A percentile compares a stretch with the other conserved stretches of the same genome.
phyloP scores from a whole-genome alignment of 176 grass and related monocot species.

The Neostapfia colusana region DNA sequence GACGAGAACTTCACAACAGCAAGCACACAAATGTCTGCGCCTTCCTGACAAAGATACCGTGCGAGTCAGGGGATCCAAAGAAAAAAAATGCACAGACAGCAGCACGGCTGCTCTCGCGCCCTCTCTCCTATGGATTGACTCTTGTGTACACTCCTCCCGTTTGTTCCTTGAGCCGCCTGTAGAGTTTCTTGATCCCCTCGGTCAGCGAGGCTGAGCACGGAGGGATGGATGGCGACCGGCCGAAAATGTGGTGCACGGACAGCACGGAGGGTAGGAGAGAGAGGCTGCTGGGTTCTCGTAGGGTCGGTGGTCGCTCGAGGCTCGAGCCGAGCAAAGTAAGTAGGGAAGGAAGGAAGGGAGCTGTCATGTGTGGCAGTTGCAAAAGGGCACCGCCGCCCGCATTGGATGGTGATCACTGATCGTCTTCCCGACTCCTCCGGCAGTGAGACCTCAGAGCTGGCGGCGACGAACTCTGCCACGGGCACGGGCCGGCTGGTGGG shows the following conservation, averaged over 20 bases:
- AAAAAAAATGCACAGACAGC: constrained; percentile 12
- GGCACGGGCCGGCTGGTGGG: no score
- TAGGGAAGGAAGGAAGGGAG: background rate
- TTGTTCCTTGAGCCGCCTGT: constrained; percentile 11
- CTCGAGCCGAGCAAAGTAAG: no score
- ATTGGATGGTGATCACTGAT: constrained; percentile 12
- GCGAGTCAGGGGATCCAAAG: constrained; percentile 53
- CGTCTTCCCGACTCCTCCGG: no score
- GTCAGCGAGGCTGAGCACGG: constrained; percentile 10
- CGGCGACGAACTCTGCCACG: background rate
- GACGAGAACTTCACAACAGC: constrained; percentile 16
- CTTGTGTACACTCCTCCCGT: constrained; percentile 45
- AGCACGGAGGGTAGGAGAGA: background rate
- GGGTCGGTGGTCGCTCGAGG: constrained; percentile 11
- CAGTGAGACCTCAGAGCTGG: constrained; percentile 1
- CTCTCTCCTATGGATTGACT: background rate
- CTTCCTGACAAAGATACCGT: constrained; percentile 51
- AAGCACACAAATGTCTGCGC: constrained; percentile 40
- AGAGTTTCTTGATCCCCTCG: constrained; percentile 8
- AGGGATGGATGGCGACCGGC: background rate
- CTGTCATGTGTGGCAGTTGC: constrained; percentile 56
- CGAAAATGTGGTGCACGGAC: constrained; percentile 22
- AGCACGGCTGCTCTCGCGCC: background rate
- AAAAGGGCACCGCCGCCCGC: constrained; percentile 24
- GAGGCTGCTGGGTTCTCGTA: constrained; percentile 4